Percentiles rank a stretch among this genome's conserved stretches.
These are phyloP conservation scores for Leishmania major DNA, from an alignment of 208 protist genomes.

Conservation along the genomic window DNA sequence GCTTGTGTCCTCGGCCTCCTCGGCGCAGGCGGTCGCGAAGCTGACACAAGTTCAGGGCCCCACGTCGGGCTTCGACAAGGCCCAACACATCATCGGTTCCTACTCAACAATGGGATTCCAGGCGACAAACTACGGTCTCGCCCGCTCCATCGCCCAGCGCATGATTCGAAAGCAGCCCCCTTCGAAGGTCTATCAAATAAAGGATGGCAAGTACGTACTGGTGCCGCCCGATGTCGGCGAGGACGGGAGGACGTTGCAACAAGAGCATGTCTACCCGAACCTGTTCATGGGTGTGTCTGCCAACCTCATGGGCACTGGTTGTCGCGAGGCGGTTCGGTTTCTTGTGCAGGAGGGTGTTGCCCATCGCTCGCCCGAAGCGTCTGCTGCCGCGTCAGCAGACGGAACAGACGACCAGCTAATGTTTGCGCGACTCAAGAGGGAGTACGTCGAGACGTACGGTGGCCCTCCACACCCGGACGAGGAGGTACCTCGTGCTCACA, in stretches of 20 bases:
- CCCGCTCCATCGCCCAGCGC: slow-evolving; percentile 41
- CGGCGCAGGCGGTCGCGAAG: slow-evolving; percentile 20
- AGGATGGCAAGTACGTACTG: slow-evolving; percentile 62
- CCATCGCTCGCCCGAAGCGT: slow-evolving; percentile 22
- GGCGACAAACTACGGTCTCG: slow-evolving; percentile 70
- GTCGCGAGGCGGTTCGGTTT: slow-evolving; percentile 79
- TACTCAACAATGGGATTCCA: slow-evolving; percentile 77
- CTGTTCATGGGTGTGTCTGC: slow-evolving; percentile 79
- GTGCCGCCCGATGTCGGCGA: slow-evolving; percentile 28
- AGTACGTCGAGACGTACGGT: slow-evolving; percentile 25
- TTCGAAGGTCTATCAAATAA: slow-evolving; percentile 49
- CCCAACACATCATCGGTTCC: slow-evolving; percentile 26
- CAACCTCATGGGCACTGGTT: slow-evolving; percentile 85
- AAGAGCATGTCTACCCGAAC: slow-evolving; percentile 44
- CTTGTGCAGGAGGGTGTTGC: slow-evolving; percentile 69
- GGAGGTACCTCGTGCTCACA: slow-evolving; percentile 20
- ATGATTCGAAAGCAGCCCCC: slow-evolving; percentile 66
- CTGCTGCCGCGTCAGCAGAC: slow-evolving; percentile 21
- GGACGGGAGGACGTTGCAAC: slow-evolving; percentile 10
- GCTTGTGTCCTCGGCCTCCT: slow-evolving; percentile 43
- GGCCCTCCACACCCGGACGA: slow-evolving; percentile 22
- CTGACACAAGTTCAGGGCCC: slow-evolving; percentile 49
- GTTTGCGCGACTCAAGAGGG: slow-evolving; percentile 26
- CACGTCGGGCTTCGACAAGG: slow-evolving; percentile 31
- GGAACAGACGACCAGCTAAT: slow-evolving; percentile 26